A percentile compares a stretch with the other conserved stretches of the same genome.
phyloP scores from a whole-genome alignment of 1,284 basidiomycete genomes.

The Cystobasidiaceae sp. region DNA sequence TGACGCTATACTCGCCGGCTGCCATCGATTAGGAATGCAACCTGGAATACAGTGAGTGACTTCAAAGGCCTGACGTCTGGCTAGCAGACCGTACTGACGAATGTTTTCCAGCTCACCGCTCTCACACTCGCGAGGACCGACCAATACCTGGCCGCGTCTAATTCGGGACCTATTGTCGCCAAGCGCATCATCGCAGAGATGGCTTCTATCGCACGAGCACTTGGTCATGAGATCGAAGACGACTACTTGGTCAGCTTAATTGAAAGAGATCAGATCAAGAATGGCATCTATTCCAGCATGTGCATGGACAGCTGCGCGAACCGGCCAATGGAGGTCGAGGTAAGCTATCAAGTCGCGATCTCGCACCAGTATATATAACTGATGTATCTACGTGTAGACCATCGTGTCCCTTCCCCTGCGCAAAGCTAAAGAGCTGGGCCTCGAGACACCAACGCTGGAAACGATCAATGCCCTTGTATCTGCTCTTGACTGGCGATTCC shows the following conservation, averaged over 20 bases:
- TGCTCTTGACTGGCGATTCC: slow-evolving; percentile 32
- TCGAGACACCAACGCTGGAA: slow-evolving; percentile 32
- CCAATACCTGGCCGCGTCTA: slow-evolving; percentile 25
- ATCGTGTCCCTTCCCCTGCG: slow-evolving; percentile 49
- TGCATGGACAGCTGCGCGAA: slow-evolving; percentile 31
- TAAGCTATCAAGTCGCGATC: slow-evolving; percentile 28
- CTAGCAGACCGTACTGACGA: slow-evolving; percentile 16
- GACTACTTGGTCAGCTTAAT: slow-evolving; percentile 31
- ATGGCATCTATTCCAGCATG: slow-evolving; percentile 32
- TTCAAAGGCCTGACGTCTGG: slow-evolving; percentile 29
- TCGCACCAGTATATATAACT: not conserved
- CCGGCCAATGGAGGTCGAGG: slow-evolving; percentile 48
- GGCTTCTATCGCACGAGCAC: slow-evolving; percentile 28
- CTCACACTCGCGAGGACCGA: slow-evolving; percentile 3
- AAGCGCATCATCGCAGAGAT: slow-evolving; percentile 32
- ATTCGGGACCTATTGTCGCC: slow-evolving; percentile 33
- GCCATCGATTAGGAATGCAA: slow-evolving; percentile 40
- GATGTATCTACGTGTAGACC: slow-evolving; percentile 31
- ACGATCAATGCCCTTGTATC: slow-evolving; percentile 30
- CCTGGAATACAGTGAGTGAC: slow-evolving; percentile 39
- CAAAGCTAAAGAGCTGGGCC: slow-evolving; percentile 47
- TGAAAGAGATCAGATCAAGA: slow-evolving; percentile 24
- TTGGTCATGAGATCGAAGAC: slow-evolving; percentile 33
- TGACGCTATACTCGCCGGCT: not conserved
- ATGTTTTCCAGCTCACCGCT: not conserved